Evolutionary conservation across 23 red algal species (phyloP).

Genomic region (Gracilaria gracilis): DNA sequence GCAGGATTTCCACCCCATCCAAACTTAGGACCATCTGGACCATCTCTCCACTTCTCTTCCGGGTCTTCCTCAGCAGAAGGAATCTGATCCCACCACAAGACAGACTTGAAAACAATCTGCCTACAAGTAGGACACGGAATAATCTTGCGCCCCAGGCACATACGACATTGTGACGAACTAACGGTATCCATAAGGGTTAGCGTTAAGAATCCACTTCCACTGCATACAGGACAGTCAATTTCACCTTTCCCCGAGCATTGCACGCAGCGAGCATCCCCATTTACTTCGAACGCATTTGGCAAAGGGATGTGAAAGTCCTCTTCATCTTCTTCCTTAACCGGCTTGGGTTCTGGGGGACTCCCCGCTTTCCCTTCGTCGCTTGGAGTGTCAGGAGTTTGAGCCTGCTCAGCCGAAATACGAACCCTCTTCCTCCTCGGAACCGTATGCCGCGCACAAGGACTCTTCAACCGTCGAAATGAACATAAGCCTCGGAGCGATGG

Average conservation of each 20-base stretch:
- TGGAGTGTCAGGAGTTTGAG: conserved; percentile 3
- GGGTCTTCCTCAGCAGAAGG: conserved; percentile 57
- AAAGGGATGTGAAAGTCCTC: background rate
- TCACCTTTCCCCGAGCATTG: conserved; percentile 66
- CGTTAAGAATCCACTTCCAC: conserved; percentile 44
- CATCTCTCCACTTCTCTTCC: conserved; percentile 71
- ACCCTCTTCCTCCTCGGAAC: conserved; percentile 3
- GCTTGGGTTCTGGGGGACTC: background rate
- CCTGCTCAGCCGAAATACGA: conserved; percentile 1
- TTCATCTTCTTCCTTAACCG: background rate
- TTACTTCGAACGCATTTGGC: conserved; percentile 31
- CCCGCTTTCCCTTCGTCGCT: background rate
- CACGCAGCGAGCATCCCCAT: conserved; percentile 51
- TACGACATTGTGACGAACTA: conserved; percentile 65
- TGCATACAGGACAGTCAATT: conserved; percentile 66
- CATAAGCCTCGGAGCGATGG: background rate
- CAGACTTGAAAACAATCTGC: conserved; percentile 67
- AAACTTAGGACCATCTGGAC: conserved; percentile 46
- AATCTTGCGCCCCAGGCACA: conserved; percentile 61
- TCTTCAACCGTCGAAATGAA: background rate
- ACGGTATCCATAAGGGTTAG: conserved; percentile 71
- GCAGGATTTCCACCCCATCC: conserved; percentile 47
- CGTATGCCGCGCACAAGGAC: background rate
- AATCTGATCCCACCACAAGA: conserved; percentile 80
- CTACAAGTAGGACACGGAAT: conserved; percentile 81